Evolutionary conservation across 768 basidiomycete genomes (phyloP), one percentile per base, ranked within the genome.

Genomic region (Pleurotus tuber-regium): DNA sequence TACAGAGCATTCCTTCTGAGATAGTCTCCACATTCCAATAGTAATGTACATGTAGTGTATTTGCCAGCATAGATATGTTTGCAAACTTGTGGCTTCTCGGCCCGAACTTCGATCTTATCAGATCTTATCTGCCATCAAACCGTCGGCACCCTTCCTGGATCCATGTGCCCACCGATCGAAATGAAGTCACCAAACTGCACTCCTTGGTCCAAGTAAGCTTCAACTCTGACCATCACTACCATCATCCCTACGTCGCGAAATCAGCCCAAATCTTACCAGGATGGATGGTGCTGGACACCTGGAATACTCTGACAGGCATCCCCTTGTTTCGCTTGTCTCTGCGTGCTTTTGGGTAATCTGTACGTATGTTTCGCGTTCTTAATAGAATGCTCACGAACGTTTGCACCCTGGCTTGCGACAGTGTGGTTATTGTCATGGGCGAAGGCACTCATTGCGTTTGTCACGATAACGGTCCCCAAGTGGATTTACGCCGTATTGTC

Each of bases 361-460:
- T 92, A 64, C 57, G 90, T 84, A 31, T 33, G 47, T 26, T 30
- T 9, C 14, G 10, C 31, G 25, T 48, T 48, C 46, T 48, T 14
- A 19, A n/a, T 31, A 30, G 46, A 48, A 48, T 14, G 16, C 31
- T 48, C 19, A 48, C 46, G 30, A 48, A 48, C 46, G 46, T 48
- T 31, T 35, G 46, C 29, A 9, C 43, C 43, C 29, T 26, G 43
- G 3, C 36, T 35, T 41, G 31, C 49, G 29, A 50, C 52, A 93
- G 91, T 91, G 56, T 93, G 89, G 88, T 66, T 89, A 19, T 70
- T 92, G 35, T 88, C 89, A 43, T 92, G 89, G 84, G 74, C 75
- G 16, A 87, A 84, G 65, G 71, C 80, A 12, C 68, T 93, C 43
- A 76, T 92, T 48, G 82, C 85, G 1, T 89, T 96, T 61, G 77